phyloP scores from a whole-genome alignment of 2,329 filamentous ascomycete genomes.

The Fusarium luffae region DNA sequence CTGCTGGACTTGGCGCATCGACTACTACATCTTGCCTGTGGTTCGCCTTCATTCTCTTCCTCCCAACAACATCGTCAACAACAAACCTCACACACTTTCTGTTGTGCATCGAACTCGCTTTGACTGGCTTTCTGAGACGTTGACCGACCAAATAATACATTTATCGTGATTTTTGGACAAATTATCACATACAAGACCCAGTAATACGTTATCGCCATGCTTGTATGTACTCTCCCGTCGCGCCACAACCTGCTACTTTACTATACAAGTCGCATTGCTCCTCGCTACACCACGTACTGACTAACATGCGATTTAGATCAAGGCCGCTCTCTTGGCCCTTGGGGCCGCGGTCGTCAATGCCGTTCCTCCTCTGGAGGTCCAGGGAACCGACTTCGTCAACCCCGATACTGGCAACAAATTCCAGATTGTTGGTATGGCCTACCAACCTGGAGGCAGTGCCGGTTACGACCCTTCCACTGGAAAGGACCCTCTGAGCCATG shows the following conservation, averaged over 20 bases:
- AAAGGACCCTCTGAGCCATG: slow-evolving; percentile 70
- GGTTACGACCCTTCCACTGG: slow-evolving; percentile 66
- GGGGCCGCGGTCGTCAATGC: slow-evolving; percentile 65
- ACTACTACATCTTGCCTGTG: slow-evolving; percentile 19
- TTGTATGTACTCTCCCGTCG: slow-evolving; percentile 38
- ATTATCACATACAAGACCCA: slow-evolving; percentile 6
- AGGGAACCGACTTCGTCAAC: slow-evolving; percentile 70
- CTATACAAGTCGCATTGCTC: neutral
- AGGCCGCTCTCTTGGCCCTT: slow-evolving; percentile 63
- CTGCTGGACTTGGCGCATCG: neutral
- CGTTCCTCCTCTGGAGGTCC: slow-evolving; percentile 66
- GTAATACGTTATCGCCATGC: slow-evolving; percentile 35
- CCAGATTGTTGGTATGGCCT: slow-evolving; percentile 75
- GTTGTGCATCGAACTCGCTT: slow-evolving; percentile 2
- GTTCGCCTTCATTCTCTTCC: neutral
- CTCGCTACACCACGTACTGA: slow-evolving; percentile 12
- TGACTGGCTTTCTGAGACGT: slow-evolving; percentile 5
- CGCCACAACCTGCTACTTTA: neutral
- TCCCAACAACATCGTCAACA: slow-evolving; percentile 4
- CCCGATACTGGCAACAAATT: slow-evolving; percentile 68
- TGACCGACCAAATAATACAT: slow-evolving; percentile 5
- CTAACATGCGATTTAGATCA: slow-evolving; percentile 46
- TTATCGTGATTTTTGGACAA: slow-evolving; percentile 22
- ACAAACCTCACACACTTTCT: slow-evolving; percentile 11
- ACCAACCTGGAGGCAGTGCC: slow-evolving; percentile 74